Conservation (phyloP, 805 yeast genomes). For the Kluyveromyces aestuarii region DNA sequence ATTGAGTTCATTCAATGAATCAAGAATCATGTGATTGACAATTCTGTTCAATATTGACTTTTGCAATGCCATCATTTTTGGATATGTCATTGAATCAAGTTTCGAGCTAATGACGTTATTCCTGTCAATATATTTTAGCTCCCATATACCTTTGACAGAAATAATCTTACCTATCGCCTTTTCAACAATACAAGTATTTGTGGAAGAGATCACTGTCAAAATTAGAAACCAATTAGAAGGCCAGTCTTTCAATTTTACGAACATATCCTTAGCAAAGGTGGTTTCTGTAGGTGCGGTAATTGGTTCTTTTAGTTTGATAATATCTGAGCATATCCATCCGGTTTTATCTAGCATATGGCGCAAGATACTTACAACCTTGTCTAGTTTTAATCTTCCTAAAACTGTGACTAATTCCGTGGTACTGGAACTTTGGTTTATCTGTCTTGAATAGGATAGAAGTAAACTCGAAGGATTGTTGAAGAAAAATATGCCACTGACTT, state of each 20-base stretch:
- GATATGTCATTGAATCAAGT: slow-evolving; percentile 27
- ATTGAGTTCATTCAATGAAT: slow-evolving; percentile 26
- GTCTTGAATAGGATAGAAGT: slow-evolving; percentile 18
- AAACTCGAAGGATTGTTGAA: slow-evolving; percentile 26
- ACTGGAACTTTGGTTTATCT: slow-evolving; percentile 21
- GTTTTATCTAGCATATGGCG: slow-evolving; percentile 29
- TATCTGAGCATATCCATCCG: slow-evolving; percentile 27
- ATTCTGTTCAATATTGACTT: slow-evolving; percentile 25
- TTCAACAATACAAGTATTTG: slow-evolving; percentile 25
- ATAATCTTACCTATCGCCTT: slow-evolving; percentile 27
- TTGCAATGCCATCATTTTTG: slow-evolving; percentile 24
- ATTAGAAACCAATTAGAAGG: slow-evolving; percentile 30
- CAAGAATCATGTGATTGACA: slow-evolving; percentile 29
- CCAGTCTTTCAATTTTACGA: slow-evolving; percentile 27
- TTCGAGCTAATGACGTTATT: slow-evolving; percentile 17
- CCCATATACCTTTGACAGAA: slow-evolving; percentile 26
- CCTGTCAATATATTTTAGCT: slow-evolving; percentile 23
- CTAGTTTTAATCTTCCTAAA: slow-evolving; percentile 24
- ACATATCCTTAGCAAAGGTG: slow-evolving; percentile 14
- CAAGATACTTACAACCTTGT: slow-evolving; percentile 23
- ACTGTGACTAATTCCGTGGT: slow-evolving; percentile 19
- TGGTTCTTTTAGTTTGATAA: slow-evolving; percentile 16
- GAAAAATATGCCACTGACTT: slow-evolving; percentile 25
- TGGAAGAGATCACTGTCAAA: slow-evolving; percentile 25
- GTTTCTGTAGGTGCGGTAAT: slow-evolving; percentile 13